phyloP scores from a whole-genome alignment of 345 rosid genomes.

The Rhodamnia rubescens region DNA sequence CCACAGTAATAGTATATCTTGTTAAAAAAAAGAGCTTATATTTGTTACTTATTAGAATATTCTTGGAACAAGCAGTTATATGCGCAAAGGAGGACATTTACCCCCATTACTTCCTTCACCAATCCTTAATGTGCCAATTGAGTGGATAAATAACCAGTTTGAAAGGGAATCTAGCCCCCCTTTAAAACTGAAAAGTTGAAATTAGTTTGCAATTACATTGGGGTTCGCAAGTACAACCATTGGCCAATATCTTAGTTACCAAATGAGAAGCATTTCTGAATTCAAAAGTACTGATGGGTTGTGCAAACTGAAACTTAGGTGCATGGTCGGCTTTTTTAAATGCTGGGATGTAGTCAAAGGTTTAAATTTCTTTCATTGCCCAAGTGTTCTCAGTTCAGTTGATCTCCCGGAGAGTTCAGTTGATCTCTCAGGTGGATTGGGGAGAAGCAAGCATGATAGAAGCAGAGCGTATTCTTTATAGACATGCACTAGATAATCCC shows the following conservation, averaged over 20 bases:
- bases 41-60: background rate
- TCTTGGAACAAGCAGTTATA: background rate
- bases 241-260: background rate
- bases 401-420: background rate
- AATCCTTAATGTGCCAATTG: background rate
- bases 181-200: background rate
- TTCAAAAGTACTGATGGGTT: background rate
- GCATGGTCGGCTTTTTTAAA: background rate
- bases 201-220: background rate
- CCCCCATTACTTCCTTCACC: background rate
- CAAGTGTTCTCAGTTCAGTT: background rate
- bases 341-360: background rate
- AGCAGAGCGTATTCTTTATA: conserved; percentile 80
- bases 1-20: background rate
- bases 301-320: background rate
- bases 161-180: background rate
- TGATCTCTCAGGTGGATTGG: conserved; percentile 70
- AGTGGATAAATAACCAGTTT: background rate
- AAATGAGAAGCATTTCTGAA: background rate
- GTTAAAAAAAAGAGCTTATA: background rate
- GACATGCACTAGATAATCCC: conserved; percentile 73
- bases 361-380: background rate
- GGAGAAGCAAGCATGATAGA: conserved; percentile 83
- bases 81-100: background rate
- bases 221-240: background rate